Evolutionary conservation across 306 rosid genomes (phyloP), one percentile per base, ranked within the genome.

Genomic region (Urtica urens): DNA sequence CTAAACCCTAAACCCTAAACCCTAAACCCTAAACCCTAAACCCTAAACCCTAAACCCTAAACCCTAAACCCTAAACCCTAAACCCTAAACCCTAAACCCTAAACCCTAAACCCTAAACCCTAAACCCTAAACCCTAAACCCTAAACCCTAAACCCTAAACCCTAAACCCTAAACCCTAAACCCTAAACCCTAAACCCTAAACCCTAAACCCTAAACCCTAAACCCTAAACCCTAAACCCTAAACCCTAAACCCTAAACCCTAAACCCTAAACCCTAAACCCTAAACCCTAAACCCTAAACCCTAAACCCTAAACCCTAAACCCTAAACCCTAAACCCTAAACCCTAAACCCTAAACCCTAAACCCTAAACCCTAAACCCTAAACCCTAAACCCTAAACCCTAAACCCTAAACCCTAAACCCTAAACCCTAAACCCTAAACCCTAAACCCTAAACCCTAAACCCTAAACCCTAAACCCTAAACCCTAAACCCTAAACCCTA

Each of bases 1-100:
- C 42, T 57, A 57, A 57, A 26, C 62, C 51, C 51, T 53, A 43
- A 57, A 53, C 58, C 31, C 46, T 34, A 35, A 53, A 23, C 53
- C 63, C 52, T 44, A 42, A 43, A 28, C 62, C 41, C 42, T 57
- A 29, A 42, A 17, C n/a, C n/a, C 49, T 45, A 18, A 48, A 59
- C 23, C 64, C 48, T 18, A 34, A 59, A 59, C 47, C 64, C 46
- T 23, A 34, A 46, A 48, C 35, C 57, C 49, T 25, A 37, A 59
- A 49, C 49, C 65, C n/a, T n/a, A n/a, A n/a, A n/a, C 47, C 64
- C 56, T 25, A 37, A 49, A 60, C 53, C 67, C 46, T 22, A 43
- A 43, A 51, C n/a, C 46, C 59, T 37, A 15, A 29, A 33, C 41
- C 51, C 67, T 37, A 13, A 18, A 30, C 40, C 59, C 53, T 46